These are phyloP conservation scores for Salinomyces thailandicus DNA, from an alignment of 2,329 filamentous ascomycete genomes.

Conservation along the genomic window DNA sequence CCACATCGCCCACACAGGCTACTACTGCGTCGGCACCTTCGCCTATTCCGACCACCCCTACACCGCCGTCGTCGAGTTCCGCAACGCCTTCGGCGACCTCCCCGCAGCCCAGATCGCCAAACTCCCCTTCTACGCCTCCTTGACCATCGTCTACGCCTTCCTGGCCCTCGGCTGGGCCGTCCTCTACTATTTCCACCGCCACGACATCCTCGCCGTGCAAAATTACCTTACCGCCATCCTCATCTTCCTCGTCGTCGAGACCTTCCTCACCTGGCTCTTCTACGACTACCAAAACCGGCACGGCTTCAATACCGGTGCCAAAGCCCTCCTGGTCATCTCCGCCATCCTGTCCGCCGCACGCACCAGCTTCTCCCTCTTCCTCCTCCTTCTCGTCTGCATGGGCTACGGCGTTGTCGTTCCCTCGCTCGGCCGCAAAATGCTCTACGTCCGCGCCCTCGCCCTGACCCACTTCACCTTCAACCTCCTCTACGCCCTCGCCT, in stretches of 20 bases:
- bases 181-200: conserved; percentile 85
- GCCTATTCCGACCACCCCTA: conserved; percentile 59
- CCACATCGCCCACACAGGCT: conserved; percentile 77
- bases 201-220: conserved; percentile 91
- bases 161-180: conserved; percentile 85
- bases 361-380: conserved; percentile 97
- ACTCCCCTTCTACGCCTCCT: conserved; percentile 88
- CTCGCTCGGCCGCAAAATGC: conserved; percentile 84
- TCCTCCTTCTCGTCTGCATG: conserved; percentile 97
- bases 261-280: conserved; percentile 98
- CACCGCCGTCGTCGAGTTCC: conserved; percentile 74
- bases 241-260: conserved; percentile 86
- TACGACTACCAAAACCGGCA: conserved; percentile 93
- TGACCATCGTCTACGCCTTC: conserved; percentile 87
- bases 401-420: conserved; percentile 97
- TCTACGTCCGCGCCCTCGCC: conserved; percentile 81
- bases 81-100: conserved; percentile 92
- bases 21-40: conserved; percentile 84
- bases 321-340: conserved; percentile 81
- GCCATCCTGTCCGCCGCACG: conserved; percentile 84
- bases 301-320: conserved; percentile 71
- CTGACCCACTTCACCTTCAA: conserved; percentile 92
- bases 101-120: conserved; percentile 94
- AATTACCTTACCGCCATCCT: conserved; percentile 98
- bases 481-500: conserved; percentile 83